Evolutionary conservation across 805 yeast species (phyloP), one percentile per base, ranked within the genome.

Genomic region (Millerozyma miso): DNA sequence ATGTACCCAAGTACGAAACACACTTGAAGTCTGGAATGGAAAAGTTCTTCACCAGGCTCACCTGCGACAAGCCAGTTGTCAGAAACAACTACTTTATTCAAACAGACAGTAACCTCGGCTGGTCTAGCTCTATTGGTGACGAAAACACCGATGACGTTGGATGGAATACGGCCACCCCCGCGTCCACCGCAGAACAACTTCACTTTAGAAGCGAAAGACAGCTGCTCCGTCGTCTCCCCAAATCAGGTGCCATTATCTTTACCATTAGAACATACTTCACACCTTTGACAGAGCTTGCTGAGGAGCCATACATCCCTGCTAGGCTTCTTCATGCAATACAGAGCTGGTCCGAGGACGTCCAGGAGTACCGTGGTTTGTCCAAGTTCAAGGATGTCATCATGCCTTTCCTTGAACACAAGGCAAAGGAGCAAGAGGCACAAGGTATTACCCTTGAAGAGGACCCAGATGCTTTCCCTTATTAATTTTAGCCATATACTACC

Each of bases 181-280:
- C 85, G 2, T 58, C 56, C 1, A 70, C 67, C 23, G 59, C 78
- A 6, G 63, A 61, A 14, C 71, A 72, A 45, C 56, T 82, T 26
- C 77, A 73, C 58, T 80, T 73, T 59, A 70, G 88, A 49, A 76
- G 83, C 19, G 88, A 82, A 55, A 66, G 88, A 58, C 88, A 81
- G 55, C 70, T 81, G 37, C 64, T 81, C 40, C 69, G 86, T 51
- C 67, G 84, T 52, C 64, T 81, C 44, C 87, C 88, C 12, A 61
- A 69, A 32, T 59, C 78, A 3, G 86, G 87, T 8, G 83, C 76
- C 10, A 63, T 72, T 17, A 61, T 77, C 2, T 82, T 81, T 60
- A 81, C 86, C 17, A 69, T 81, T 38, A 66, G 87, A 51, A 82
- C 87, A 0, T 81, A 81, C 52, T 80, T 81, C 56, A 51, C 73